Evolutionary conservation across 257 asterid species (phyloP), one percentile per base, ranked within the genome.

Genomic region (Solanum sejunctum): DNA sequence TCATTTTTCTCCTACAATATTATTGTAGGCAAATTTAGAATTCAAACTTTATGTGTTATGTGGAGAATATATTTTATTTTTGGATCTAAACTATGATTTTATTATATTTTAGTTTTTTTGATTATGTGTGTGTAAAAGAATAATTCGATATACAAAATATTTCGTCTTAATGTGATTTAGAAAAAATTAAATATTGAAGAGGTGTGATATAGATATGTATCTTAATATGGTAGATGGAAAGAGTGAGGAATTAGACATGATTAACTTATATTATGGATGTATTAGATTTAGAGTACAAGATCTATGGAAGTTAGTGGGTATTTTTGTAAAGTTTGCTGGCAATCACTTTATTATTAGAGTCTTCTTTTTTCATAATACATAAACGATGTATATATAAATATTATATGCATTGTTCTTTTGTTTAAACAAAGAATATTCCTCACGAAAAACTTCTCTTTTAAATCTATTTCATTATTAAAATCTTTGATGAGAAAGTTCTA

Each of bases 301-400:
- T 72, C 83, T 56, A 67, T 83, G 89, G 83, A 75, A 85, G 86
- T 87, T 89, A 52, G 91, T 87, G 88, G 84, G 78, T 26, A 17
- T 83, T 28, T 78, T 87, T 86, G 75, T 80, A 56, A 43, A 86
- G 75, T 87, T 88, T 88, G 93, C 96, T 92, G 92, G 86, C 94
- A 88, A 88, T 87, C 89, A 90, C 92, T 83, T 80, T 84, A 70
- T 54, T 77, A 69, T 84, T 36, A 36, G 41, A 12, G 10, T 51
- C 63, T 78, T 10, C 0, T 28, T 69, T 57, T 43, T n/a, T 56
- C 16, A 83, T 61, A n/a, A 51, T 36, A 36, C 6, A 36, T 36
- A 36, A 36, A 36, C 5, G 41, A 36, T 36, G 7, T 75, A n/a
- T 60, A 20, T 20, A 21, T 57, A 20, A 7, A 17, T 18, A 58